Percentiles rank a stretch among this genome's conserved stretches.
Conservation (phyloP, 768 basidiomycete species). For the Tephrocybe sp. region DNA sequence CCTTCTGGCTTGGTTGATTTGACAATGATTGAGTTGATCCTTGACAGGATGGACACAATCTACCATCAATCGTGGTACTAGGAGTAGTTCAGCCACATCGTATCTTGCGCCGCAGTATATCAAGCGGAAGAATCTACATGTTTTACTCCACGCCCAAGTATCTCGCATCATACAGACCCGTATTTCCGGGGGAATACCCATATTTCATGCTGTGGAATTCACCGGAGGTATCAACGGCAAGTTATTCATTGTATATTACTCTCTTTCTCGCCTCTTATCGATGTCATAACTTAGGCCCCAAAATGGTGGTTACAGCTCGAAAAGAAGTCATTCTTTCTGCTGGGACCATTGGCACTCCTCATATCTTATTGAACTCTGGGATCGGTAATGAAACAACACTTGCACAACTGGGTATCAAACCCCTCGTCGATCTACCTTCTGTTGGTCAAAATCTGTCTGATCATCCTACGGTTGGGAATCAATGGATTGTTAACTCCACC, state of each 20-base stretch:
- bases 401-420: not conserved
- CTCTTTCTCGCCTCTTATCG: not conserved
- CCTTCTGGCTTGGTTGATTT: not conserved
- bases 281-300: not conserved
- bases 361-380: conserved; percentile 1
- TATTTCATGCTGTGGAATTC: not conserved
- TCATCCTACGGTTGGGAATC: conserved; percentile 5
- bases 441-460: conserved; percentile 17
- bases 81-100: conserved; percentile 20
- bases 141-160: conserved; percentile 22
- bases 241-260: not conserved
- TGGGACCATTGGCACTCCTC: conserved; percentile 32
- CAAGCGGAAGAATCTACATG: conserved; percentile 23
- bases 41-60: conserved; percentile 13
- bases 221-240: not conserved
- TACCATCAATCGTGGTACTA: conserved; percentile 9
- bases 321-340: conserved; percentile 19
- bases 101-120: conserved; percentile 19
- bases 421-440: conserved; percentile 13
- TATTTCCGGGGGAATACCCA: not conserved
- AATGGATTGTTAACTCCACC: conserved; percentile 2
- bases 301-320: conserved; percentile 8
- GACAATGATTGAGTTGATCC: conserved; percentile 5
- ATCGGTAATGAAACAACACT: conserved; percentile 3
- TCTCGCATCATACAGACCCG: conserved; percentile 18